Percentiles rank a stretch among this genome's conserved stretches.
phyloP scores from a whole-genome alignment of 352 stramenopile species.

The Aphanomyces stellatus region DNA sequence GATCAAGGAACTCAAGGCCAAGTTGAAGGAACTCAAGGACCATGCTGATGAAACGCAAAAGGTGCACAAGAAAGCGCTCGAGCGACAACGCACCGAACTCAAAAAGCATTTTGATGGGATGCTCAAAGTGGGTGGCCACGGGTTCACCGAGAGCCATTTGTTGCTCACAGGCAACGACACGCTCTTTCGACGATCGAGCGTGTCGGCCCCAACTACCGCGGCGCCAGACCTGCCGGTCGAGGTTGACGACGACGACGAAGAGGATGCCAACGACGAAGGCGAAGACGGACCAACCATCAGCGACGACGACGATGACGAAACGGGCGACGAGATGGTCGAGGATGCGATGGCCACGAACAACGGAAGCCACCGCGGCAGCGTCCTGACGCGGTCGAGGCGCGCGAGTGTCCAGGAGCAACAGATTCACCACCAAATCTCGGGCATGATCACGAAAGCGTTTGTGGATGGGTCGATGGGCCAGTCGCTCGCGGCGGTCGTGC shows the following conservation, averaged over 20 bases:
- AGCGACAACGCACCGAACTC: conserved; percentile 3
- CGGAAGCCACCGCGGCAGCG: not conserved
- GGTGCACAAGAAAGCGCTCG: not conserved
- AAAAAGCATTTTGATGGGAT: conserved; percentile 7
- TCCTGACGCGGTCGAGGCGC: not conserved
- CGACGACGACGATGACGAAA: not conserved
- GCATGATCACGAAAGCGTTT: conserved; percentile 15
- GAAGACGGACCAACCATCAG: not conserved
- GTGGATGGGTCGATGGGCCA: not conserved
- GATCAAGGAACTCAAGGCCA: conserved; percentile 7
- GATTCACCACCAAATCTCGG: not conserved
- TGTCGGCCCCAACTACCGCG: not conserved
- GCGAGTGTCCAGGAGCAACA: not conserved
- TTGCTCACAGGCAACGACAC: not conserved
- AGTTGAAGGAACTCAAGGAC: not conserved
- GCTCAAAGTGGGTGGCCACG: not conserved
- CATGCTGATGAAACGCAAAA: not conserved
- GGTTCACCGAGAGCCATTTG: not conserved
- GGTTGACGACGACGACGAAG: not conserved
- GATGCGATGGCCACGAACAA: not conserved
- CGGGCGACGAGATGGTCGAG: not conserved
- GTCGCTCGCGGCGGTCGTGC: not conserved
- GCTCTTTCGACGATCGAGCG: not conserved
- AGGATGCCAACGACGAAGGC: not conserved
- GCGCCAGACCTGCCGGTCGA: no score